These are phyloP conservation scores for Lachnellula suecica DNA, from an alignment of 2,329 filamentous ascomycete genomes.

Conservation along the genomic window DNA sequence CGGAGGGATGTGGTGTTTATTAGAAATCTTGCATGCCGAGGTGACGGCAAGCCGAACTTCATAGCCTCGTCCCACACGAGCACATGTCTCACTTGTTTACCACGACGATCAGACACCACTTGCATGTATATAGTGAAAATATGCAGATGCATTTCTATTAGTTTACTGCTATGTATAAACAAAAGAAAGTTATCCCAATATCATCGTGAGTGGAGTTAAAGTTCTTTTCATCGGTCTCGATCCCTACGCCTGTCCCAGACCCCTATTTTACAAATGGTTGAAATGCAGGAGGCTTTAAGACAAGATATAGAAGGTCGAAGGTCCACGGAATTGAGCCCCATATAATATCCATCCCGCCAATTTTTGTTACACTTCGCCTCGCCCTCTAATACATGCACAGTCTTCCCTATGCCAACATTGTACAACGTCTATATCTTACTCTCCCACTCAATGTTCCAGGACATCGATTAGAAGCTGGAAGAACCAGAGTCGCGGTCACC, in stretches of 20 bases:
- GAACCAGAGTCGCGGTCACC: neutral
- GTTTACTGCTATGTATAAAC: constrained; percentile 1
- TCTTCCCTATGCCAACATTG: neutral
- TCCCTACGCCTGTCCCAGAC: constrained; percentile 20
- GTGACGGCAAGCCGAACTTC: neutral
- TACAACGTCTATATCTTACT: neutral
- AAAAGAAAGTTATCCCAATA: constrained; percentile 8
- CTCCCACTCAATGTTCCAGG: neutral
- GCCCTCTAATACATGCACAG: constrained; percentile 12
- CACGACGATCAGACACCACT: neutral
- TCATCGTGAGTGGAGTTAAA: constrained; percentile 21
- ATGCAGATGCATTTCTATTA: constrained; percentile 9
- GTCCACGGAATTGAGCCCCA: constrained; percentile 9
- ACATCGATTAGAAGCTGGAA: neutral
- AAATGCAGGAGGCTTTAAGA: constrained; percentile 23
- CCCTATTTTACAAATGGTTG: constrained; percentile 27
- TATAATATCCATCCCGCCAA: constrained; percentile 7
- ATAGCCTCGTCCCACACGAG: neutral
- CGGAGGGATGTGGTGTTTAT: neutral
- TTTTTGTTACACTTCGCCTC: constrained; percentile 25
- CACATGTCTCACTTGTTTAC: no score
- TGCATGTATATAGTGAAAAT: neutral
- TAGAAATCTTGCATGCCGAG: constrained; percentile 10
- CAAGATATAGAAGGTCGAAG: constrained; percentile 22
- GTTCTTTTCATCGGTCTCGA: constrained; percentile 8